Percentiles rank a stretch among this genome's conserved stretches.
Conservation (phyloP, 2,329 filamentous ascomycete species). For the Hymenoscyphus scutula region DNA sequence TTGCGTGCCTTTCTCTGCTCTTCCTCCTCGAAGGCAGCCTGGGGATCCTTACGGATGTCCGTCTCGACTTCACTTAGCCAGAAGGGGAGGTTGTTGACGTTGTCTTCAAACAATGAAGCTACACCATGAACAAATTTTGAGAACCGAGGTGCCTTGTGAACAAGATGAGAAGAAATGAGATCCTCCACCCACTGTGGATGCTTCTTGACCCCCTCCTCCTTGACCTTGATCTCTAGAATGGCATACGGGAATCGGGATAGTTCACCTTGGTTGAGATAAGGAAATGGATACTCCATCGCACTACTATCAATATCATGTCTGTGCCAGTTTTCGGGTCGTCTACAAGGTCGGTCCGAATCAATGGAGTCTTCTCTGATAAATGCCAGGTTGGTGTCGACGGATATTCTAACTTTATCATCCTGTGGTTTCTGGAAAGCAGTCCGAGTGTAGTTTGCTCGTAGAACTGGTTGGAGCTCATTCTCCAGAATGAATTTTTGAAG, state of each 20-base stretch:
- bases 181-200: conserved; percentile 85
- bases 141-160: conserved; percentile 85
- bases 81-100: conserved; percentile 94
- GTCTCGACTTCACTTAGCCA: conserved; percentile 91
- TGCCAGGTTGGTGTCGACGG: conserved; percentile 87
- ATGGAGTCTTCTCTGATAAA: conserved; percentile 79
- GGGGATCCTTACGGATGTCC: conserved; percentile 91
- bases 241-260: conserved; percentile 88
- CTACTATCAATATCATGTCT: conserved; percentile 81
- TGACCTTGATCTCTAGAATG: conserved; percentile 88
- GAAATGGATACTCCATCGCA: conserved; percentile 84
- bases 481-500: conserved; percentile 79
- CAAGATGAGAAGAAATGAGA: conserved; percentile 86
- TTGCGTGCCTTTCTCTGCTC: conserved; percentile 78
- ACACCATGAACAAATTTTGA: conserved; percentile 97
- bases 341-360: conserved; percentile 80
- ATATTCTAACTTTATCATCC: conserved; percentile 85
- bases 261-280: conserved; percentile 83
- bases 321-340: conserved; percentile 87
- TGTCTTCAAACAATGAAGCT: conserved; percentile 87
- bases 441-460: conserved; percentile 89
- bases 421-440: conserved; percentile 96
- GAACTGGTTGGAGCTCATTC: conserved; percentile 74
- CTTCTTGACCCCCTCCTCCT: conserved; percentile 62
- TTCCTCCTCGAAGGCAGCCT: conserved; percentile 86